Conservation (phyloP, 2,329 filamentous ascomycete species). For the Neoarthrinium moseri region DNA sequence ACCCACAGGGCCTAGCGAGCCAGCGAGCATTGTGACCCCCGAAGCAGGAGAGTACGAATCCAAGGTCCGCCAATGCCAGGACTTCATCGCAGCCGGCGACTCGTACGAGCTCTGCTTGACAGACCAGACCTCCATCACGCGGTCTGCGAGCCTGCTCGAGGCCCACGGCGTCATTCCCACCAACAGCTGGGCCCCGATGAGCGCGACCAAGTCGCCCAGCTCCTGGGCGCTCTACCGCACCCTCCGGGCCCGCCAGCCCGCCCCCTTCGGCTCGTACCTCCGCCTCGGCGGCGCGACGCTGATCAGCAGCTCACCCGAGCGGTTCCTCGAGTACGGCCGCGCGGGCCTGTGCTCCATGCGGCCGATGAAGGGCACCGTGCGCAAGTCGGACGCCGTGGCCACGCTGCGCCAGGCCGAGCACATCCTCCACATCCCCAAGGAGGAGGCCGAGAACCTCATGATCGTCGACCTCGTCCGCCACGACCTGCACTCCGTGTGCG, state of each 20-base stretch:
- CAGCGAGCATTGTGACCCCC: conserved; percentile 36
- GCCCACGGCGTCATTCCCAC: conserved; percentile 49
- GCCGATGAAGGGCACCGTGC: conserved; percentile 96
- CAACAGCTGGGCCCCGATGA: conserved; percentile 17
- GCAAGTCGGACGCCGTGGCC: conserved; percentile 63
- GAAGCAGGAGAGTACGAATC: conserved; percentile 55
- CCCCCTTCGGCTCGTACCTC: conserved; percentile 82
- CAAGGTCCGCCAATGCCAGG: conserved; percentile 68
- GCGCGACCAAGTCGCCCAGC: conserved; percentile 15
- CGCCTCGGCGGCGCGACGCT: conserved; percentile 69
- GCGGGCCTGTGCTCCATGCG: conserved; percentile 72
- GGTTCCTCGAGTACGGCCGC: conserved; percentile 65
- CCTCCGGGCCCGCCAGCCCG: conserved; percentile 71
- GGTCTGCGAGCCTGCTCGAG: conserved; percentile 28
- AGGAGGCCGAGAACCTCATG: conserved; percentile 96
- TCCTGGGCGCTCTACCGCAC: conserved; percentile 71
- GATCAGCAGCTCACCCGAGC: conserved; percentile 82
- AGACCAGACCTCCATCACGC: conserved; percentile 65
- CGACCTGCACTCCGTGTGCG: conserved; percentile 83
- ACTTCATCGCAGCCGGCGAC: conserved; percentile 71
- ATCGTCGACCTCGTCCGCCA: conserved; percentile 96
- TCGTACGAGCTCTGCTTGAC: conserved; percentile 88
- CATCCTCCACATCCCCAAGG: conserved; percentile 79
- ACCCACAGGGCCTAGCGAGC: conserved; percentile 16
- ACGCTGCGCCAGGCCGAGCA: conserved; percentile 71